These are phyloP conservation scores for Celoporthe dispersa DNA, from an alignment of 2,329 filamentous ascomycete genomes.

Conservation along the genomic window DNA sequence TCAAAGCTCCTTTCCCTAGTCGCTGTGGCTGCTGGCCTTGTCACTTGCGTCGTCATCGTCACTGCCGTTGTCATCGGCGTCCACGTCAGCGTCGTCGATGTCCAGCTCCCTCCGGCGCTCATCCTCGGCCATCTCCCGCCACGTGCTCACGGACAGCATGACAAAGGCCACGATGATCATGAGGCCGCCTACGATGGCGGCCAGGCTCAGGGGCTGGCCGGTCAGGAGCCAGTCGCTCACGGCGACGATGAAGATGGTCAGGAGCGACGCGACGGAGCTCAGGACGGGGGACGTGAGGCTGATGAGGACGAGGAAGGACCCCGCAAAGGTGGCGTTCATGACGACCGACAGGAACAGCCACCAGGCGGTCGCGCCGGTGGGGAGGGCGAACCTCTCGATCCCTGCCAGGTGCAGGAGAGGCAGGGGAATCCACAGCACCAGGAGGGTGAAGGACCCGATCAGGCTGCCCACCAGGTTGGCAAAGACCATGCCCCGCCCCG, in stretches of 20 bases:
- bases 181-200: conserved; percentile 79
- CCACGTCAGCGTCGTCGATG: conserved; percentile 51
- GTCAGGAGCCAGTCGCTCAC: conserved; percentile 88
- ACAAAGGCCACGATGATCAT: conserved; percentile 88
- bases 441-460: conserved; percentile 84
- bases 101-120: conserved; percentile 62
- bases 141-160: conserved; percentile 90
- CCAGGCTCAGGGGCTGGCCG: conserved; percentile 72
- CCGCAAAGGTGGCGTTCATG: conserved; percentile 90
- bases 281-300: conserved; percentile 91
- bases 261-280: conserved; percentile 85
- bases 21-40: conserved; percentile 23
- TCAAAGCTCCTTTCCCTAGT: conserved; percentile 10
- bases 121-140: conserved; percentile 89
- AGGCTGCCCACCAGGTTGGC: conserved; percentile 89
- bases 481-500: conserved; percentile 92
- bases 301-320: conserved; percentile 90
- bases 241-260: conserved; percentile 97
- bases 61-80: conserved; percentile 39
- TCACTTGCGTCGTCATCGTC: conserved; percentile 41
- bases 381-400: conserved; percentile 82
- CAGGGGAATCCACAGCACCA: conserved; percentile 89
- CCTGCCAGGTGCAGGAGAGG: conserved; percentile 80
- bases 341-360: conserved; percentile 81
- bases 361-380: conserved; percentile 75